Conservation (phyloP, 805 yeast genomes). For the Candida dajiaensis region DNA sequence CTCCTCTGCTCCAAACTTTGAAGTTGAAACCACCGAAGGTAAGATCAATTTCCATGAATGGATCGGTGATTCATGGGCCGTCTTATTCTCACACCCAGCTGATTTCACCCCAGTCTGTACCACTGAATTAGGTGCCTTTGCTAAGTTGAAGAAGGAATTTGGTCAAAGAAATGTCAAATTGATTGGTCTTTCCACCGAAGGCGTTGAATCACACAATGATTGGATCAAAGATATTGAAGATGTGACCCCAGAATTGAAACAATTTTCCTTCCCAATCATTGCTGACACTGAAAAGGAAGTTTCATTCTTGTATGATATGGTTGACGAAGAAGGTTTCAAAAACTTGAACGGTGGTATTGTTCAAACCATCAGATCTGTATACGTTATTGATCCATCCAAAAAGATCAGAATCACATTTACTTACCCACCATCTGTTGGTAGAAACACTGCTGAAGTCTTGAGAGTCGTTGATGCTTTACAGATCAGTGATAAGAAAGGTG, state of each 20-base stretch:
- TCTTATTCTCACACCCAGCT: slow-evolving; percentile 90
- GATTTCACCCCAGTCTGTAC: slow-evolving; percentile 97
- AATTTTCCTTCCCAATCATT: slow-evolving; percentile 82
- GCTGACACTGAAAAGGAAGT: slow-evolving; percentile 85
- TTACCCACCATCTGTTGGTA: slow-evolving; percentile 92
- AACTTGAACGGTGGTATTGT: slow-evolving; percentile 68
- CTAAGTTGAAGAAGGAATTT: slow-evolving; percentile 83
- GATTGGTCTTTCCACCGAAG: slow-evolving; percentile 87
- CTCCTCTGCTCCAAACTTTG: slow-evolving; percentile 81
- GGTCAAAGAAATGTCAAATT: slow-evolving; percentile 79
- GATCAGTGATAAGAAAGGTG: slow-evolving; percentile 73
- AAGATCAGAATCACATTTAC: slow-evolving; percentile 81
- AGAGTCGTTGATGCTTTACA: slow-evolving; percentile 88
- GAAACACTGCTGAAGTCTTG: slow-evolving; percentile 88
- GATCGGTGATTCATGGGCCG: slow-evolving; percentile 82
- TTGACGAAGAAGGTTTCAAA: slow-evolving; percentile 78
- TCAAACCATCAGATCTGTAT: slow-evolving; percentile 88
- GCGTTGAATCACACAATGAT: slow-evolving; percentile 66
- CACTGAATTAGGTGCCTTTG: slow-evolving; percentile 92
- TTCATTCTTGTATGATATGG: slow-evolving; percentile 81
- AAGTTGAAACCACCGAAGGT: slow-evolving; percentile 78
- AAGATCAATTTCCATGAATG: slow-evolving; percentile 81
- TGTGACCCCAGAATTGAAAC: slow-evolving; percentile 58
- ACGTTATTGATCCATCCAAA: slow-evolving; percentile 85
- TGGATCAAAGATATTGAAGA: slow-evolving; percentile 94